Base-by-base conservation (phyloP, 2,329 filamentous ascomycete species). In the Alternaria gaisen region DNA sequence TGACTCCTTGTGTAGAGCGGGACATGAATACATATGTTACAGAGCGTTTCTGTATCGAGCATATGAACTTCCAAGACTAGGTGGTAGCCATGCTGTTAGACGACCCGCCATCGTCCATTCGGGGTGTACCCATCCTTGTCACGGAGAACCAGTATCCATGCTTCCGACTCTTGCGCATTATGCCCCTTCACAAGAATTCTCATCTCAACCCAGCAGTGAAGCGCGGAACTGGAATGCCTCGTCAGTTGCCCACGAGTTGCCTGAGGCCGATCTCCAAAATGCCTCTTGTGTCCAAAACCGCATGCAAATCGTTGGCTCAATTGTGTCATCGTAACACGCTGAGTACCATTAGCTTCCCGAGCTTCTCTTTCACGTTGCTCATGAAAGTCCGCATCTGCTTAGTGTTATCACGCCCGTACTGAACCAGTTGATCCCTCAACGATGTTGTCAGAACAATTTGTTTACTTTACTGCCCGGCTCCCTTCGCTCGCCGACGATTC, bases 81-180 rank as follows among this genome's bases (percentile, higher is more conserved):
- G 66, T 60, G 2, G 47, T 70, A 11, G 18, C 71, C 34, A 66
- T 73, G 64, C 36, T 71, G n/a, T 51, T 30, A 3, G 69, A 72
- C 18, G 44, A 43, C 11, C 28, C 43, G 1, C 28, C 24, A 1
- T 64, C 64, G 5, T 53, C 60, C 1, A 72, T 64, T 14, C 51
- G 66, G 1, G 69, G 67, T 28, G 59, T 65, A 6, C 67, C 65
- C 11, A 50, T 72, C 12, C 20, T 72, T 3, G 54, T 70, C 4
- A 3, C 67, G 1, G 57, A 64, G 46, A 65, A 64, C 30, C 9
- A 55, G 2, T 68, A 62, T 44, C 62, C 63, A 11, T 30, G 32
- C 22, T 61, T 70, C 30, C 42, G 38, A 11, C 67, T 58, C 28
- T 60, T 69, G 2, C 65, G 64, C 32, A 42, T 72, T 61, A 69